Conservation (phyloP, 345 rosid species). For the Brassica carinata region DNA sequence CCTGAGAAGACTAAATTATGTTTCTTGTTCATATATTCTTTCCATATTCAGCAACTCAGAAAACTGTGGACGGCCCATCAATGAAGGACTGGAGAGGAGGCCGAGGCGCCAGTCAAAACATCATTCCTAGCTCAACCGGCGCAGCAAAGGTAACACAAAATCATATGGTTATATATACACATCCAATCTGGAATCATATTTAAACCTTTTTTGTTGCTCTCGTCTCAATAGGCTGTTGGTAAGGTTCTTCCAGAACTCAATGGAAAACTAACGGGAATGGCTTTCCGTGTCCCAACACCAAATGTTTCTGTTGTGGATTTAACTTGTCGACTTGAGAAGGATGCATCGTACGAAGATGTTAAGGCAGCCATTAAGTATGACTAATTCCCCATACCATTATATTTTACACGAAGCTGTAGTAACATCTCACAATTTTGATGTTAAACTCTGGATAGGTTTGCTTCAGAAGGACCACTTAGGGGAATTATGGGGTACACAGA, state of each 20-base stretch:
- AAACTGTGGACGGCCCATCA: conserved; percentile 95
- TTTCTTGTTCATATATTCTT: conserved; percentile 20
- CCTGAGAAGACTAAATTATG: neutral
- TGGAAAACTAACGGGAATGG: conserved; percentile 99
- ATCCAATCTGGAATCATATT: neutral
- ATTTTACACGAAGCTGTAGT: neutral
- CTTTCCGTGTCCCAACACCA: conserved; percentile 95
- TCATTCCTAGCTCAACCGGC: conserved; percentile 97
- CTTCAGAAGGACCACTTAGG: conserved; percentile 81
- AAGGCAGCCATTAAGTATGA: conserved; percentile 83
- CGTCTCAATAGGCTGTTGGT: conserved; percentile 78
- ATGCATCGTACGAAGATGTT: conserved; percentile 87
- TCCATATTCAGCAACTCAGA: conserved; percentile 70
- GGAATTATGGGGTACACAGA: conserved; percentile 97
- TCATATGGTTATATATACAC: neutral
- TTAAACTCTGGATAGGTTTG: conserved; percentile 52
- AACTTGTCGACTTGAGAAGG: conserved; percentile 91
- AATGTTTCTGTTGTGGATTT: conserved; percentile 96
- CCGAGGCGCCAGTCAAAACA: conserved; percentile 93
- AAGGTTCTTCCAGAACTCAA: conserved; percentile 96
- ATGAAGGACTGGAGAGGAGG: conserved; percentile 99
- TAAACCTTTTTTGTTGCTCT: neutral
- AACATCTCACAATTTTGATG: neutral
- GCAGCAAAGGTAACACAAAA: conserved; percentile 77
- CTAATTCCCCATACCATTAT: neutral